These are phyloP conservation scores for Apiospora koreana DNA, from an alignment of 2,329 filamentous ascomycete species.

Conservation along the genomic window DNA sequence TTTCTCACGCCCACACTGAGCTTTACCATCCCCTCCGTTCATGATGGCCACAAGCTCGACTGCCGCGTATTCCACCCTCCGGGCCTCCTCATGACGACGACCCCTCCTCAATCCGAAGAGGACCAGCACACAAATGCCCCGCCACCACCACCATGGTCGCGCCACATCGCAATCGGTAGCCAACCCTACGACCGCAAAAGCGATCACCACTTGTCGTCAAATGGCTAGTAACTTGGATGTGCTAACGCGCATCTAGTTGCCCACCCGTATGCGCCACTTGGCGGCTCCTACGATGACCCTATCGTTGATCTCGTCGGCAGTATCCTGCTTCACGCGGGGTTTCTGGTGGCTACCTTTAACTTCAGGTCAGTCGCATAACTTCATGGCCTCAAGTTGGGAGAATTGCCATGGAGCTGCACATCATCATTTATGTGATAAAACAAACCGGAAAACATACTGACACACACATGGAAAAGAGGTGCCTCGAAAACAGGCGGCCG, in stretches of 20 bases:
- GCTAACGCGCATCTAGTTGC: constrained; percentile 62
- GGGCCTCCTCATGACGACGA: constrained; percentile 37
- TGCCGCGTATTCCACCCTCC: constrained; percentile 80
- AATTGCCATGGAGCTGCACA: neutral
- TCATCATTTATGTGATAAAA: neutral
- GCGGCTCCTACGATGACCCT: constrained; percentile 81
- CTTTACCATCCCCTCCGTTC: constrained; percentile 81
- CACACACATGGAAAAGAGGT: constrained; percentile 61
- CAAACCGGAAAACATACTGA: neutral
- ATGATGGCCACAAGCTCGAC: constrained; percentile 74
- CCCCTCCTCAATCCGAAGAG: constrained; percentile 21
- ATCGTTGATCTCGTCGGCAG: constrained; percentile 68
- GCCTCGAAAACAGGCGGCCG: constrained; percentile 72
- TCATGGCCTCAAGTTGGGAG: neutral
- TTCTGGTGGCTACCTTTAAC: constrained; percentile 85
- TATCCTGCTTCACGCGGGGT: constrained; percentile 69
- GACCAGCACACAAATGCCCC: constrained; percentile 26
- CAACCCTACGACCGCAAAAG: neutral
- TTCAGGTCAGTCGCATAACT: constrained; percentile 65
- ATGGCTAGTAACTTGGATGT: constrained; percentile 10
- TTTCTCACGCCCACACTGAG: constrained; percentile 60
- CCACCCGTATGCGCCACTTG: constrained; percentile 88
- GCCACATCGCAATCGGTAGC: constrained; percentile 44
- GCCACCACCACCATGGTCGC: constrained; percentile 42
- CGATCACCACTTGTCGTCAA: neutral